Evolutionary conservation across 352 stramenopile genomes (phyloP).

Genomic region (Phytophthora fragariae): DNA sequence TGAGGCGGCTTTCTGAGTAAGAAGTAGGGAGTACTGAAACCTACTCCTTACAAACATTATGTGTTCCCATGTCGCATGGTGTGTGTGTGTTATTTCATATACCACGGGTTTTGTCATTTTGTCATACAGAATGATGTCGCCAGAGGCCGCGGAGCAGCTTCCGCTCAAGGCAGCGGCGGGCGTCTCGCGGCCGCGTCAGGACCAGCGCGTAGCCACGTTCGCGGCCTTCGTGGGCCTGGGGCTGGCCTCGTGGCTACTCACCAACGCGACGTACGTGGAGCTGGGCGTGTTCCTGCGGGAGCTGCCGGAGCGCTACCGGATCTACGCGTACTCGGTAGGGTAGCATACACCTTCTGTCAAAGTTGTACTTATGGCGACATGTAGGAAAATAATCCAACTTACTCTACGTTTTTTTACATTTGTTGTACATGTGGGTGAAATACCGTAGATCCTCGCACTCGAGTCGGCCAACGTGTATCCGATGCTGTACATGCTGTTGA

Average conservation of each 20-base stretch:
- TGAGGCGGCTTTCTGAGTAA: too few species aligned
- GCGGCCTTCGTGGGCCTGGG: conserved; percentile 66
- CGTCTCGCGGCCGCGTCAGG: not conserved
- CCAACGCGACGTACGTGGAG: conserved; percentile 70
- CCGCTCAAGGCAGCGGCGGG: conserved; percentile 2
- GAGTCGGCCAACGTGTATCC: conserved; percentile 79
- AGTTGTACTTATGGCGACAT: too few species aligned
- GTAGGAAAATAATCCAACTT: not conserved
- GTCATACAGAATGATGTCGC: conserved; percentile 9
- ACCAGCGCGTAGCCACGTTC: conserved; percentile 45
- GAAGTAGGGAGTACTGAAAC: too few species aligned
- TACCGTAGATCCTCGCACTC: conserved; percentile 61
- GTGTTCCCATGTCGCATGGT: too few species aligned
- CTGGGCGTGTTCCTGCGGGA: conserved; percentile 62
- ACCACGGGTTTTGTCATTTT: not conserved
- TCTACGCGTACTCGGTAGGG: conserved; percentile 72
- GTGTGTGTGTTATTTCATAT: not conserved
- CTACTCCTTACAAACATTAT: too few species aligned
- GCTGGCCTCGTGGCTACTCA: conserved; percentile 73
- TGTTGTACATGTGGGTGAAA: not conserved
- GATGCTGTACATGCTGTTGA: conserved; percentile 74
- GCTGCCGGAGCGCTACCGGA: conserved; percentile 69
- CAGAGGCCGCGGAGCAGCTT: conserved; percentile 5
- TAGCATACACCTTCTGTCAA: not conserved
- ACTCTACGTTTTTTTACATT: too few species aligned